A percentile compares a stretch with the other conserved stretches of the same genome.
Conservation (phyloP, 306 rosid species). For the Vigna radiata region DNA sequence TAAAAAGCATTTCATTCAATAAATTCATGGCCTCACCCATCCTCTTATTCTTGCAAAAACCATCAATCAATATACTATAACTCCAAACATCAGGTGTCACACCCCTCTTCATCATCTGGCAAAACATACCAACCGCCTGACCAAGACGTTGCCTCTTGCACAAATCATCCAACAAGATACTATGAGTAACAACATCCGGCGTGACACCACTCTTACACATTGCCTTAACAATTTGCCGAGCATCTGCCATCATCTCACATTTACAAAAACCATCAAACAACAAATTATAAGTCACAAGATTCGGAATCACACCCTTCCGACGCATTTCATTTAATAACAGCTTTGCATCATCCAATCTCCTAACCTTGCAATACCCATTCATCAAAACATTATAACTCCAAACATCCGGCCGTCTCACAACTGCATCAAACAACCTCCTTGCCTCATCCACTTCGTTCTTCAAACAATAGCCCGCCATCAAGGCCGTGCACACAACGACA, state of each 20-base stretch:
- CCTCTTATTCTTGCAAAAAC: conserved; percentile 2
- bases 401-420: neutral
- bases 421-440: neutral
- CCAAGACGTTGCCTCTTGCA: neutral
- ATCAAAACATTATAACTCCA: conserved; percentile 10
- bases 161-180: neutral
- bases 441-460: conserved; percentile 17
- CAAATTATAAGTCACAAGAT: conserved; percentile 7
- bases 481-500: neutral
- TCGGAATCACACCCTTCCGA: neutral
- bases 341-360: conserved; percentile 4
- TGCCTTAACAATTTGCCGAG: neutral
- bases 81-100: neutral
- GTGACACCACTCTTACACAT: neutral
- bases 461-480: conserved; percentile 8
- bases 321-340: neutral
- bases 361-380: conserved; percentile 1
- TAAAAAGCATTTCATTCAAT: conserved; percentile 1
- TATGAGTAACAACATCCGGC: neutral
- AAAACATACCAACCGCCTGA: neutral
- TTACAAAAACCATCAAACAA: neutral
- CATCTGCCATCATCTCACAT: neutral
- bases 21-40: conserved; percentile 9
- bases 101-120: neutral
- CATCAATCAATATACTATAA: conserved; percentile 4